phyloP scores from a whole-genome alignment of 2,329 filamentous ascomycete species.

The Chalara sp. region DNA sequence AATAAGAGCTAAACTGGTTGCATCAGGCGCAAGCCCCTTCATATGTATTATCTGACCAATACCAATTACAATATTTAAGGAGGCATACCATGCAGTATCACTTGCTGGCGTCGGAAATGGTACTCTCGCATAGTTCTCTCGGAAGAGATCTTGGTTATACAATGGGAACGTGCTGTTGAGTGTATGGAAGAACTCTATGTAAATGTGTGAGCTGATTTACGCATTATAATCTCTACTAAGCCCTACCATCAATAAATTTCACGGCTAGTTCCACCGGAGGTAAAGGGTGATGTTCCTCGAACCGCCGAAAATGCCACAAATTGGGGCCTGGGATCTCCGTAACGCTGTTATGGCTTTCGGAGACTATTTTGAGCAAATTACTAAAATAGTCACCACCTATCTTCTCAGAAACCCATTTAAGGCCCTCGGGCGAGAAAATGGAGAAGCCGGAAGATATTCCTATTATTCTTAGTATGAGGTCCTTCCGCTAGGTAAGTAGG shows the following conservation, averaged over 20 bases:
- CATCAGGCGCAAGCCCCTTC: too few species aligned
- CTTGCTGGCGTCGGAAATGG: conserved; percentile 11
- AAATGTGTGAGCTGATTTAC: too few species aligned
- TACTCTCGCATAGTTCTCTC: conserved; percentile 11
- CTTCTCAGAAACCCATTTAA: conserved; percentile 17
- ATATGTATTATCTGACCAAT: not conserved
- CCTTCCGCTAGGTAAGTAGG: not conserved
- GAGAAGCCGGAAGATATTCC: conserved; percentile 20
- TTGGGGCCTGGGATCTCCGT: conserved; percentile 4
- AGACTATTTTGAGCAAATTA: not conserved
- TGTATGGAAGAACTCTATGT: conserved; percentile 12
- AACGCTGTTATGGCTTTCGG: not conserved
- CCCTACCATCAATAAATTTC: conserved; percentile 2
- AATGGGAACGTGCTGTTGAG: conserved; percentile 16
- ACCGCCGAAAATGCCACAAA: conserved; percentile 3
- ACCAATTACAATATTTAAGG: conserved; percentile 16
- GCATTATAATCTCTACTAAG: too few species aligned
- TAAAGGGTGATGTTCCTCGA: conserved; percentile 11
- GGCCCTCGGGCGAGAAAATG: conserved; percentile 19
- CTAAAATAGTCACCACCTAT: conserved; percentile 6
- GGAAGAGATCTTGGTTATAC: conserved; percentile 12
- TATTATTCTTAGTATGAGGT: conserved; percentile 1
- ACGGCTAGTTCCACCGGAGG: not conserved
- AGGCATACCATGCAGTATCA: conserved; percentile 17
- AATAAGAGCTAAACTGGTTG: conserved; percentile 6